phyloP scores from a whole-genome alignment of 805 yeast species.

The Saturnispora serradocipensis region DNA sequence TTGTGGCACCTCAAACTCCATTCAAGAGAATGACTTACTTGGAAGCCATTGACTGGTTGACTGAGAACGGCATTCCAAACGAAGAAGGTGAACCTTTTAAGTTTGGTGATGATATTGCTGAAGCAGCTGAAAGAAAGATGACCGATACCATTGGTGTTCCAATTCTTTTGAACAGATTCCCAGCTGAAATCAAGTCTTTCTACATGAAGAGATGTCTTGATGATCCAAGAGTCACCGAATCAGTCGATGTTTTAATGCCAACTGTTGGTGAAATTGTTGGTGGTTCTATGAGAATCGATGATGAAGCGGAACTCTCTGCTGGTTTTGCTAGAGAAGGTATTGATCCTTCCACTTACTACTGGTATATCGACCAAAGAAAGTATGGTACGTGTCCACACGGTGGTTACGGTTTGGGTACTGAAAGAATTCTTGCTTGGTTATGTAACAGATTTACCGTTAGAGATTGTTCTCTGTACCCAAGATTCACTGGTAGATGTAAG shows the following conservation, averaged over 20 bases:
- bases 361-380: conserved; percentile 93
- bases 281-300: conserved; percentile 95
- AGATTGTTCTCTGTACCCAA: conserved; percentile 95
- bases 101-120: conserved; percentile 98
- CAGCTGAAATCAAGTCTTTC: conserved; percentile 93
- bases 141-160: conserved; percentile 92
- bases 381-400: conserved; percentile 99
- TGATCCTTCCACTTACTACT: conserved; percentile 76
- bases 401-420: conserved; percentile 98
- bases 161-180: conserved; percentile 87
- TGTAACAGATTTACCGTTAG: conserved; percentile 97
- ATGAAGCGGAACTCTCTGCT: conserved; percentile 70
- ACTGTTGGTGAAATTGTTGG: conserved; percentile 98
- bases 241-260: conserved; percentile 98
- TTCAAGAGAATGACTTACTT: conserved; percentile 87
- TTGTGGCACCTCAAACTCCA: conserved; percentile 73
- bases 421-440: conserved; percentile 96
- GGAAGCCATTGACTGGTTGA: conserved; percentile 91
- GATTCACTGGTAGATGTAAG: conserved; percentile 95
- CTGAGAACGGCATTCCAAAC: conserved; percentile 88
- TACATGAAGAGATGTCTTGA: conserved; percentile 91
- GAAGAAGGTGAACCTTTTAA: conserved; percentile 90
- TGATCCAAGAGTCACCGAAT: conserved; percentile 92
- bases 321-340: conserved; percentile 93
- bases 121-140: conserved; percentile 99